Evolutionary conservation across 495 filamentous ascomycete genomes (phyloP), one percentile per base, ranked within the genome.

Genomic region (Aspergillus nanangensis): DNA sequence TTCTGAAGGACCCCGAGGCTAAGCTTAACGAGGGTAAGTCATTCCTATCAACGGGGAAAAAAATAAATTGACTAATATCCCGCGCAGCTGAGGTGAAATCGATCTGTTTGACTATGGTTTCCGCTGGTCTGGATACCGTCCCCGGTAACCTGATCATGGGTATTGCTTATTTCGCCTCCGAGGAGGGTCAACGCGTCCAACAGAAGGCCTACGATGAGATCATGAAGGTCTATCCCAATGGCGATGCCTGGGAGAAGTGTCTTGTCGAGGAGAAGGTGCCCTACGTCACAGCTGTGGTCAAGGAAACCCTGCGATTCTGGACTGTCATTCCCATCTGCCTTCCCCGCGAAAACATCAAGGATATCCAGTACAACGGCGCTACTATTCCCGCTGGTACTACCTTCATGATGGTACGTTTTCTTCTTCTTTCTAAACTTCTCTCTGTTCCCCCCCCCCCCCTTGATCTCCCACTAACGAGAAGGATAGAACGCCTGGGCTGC

Each of bases 31-130:
- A 85, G 56, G 71, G 76, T 79, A 46, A 55, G 61, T 58, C 8
- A 8, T 18, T 34, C 17, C n/a, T 7, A n/a, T n/a, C 9, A 41
- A 5, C 1, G 9, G 15, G 14, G 15, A 5, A 15, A 15, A 15
- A 36, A 17, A 7, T 36, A 15, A 36, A 7, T 36, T 13, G 33
- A n/a, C 8, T 5, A n/a, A 36, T n/a, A n/a, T n/a, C n/a, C n/a
- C n/a, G n/a, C n/a, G n/a, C n/a, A 80, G 81, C 77, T 15, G 83
- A 87, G 61, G 75, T 87, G 22, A 84, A 84, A 52, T 84, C 80
- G 2, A 83, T 88, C 47, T 85, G 84, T 60, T 61, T 88, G 40
- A 86, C 82, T 21, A 88, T 88, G 83, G 84, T 87, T 4, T 83
- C 80, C 11, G 84, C 82, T 5, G 83, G 79, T 38, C 71, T 84